Conservation (phyloP, 106 monocot species). For the Dendrobium huoshanense region DNA sequence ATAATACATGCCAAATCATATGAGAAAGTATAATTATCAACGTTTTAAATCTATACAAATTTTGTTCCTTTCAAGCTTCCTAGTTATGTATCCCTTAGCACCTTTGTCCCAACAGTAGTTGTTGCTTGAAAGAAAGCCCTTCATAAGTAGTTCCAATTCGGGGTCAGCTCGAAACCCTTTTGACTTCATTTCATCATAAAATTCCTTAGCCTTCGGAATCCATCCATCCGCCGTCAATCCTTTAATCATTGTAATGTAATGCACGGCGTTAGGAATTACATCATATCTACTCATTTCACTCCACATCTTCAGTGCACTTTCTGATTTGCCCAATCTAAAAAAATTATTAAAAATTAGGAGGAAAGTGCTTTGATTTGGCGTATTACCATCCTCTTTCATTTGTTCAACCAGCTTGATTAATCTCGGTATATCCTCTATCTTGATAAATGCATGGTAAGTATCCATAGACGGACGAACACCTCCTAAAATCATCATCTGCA, state of each 20-base stretch:
- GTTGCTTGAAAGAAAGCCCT: constrained; percentile 15
- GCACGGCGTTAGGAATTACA: constrained; percentile 33
- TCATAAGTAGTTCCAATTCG: constrained; percentile 40
- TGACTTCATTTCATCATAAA: constrained; percentile 70
- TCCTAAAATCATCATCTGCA: no score
- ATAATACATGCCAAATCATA: no score
- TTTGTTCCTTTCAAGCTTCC: no score
- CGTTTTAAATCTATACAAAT: no score
- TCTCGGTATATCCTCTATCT: constrained; percentile 41
- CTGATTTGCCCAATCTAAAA: constrained; percentile 41
- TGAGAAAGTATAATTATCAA: no score
- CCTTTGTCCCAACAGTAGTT: no score
- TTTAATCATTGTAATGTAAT: constrained; percentile 45
- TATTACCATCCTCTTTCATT: constrained; percentile 53
- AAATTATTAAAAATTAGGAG: constrained; percentile 52
- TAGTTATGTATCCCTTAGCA: no score
- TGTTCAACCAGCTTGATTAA: constrained; percentile 36
- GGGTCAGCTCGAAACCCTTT: constrained; percentile 61
- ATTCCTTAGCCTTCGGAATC: constrained; percentile 64
- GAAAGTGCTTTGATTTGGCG: constrained; percentile 52
- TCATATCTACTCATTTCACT: constrained; percentile 49
- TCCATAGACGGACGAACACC: constrained; percentile 37
- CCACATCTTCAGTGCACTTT: constrained; percentile 67
- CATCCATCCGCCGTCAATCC: constrained; percentile 59
- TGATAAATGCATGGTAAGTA: constrained; percentile 69